These are phyloP conservation scores for Cladosporium phlei DNA, from an alignment of 2,329 filamentous ascomycete genomes.

Conservation along the genomic window DNA sequence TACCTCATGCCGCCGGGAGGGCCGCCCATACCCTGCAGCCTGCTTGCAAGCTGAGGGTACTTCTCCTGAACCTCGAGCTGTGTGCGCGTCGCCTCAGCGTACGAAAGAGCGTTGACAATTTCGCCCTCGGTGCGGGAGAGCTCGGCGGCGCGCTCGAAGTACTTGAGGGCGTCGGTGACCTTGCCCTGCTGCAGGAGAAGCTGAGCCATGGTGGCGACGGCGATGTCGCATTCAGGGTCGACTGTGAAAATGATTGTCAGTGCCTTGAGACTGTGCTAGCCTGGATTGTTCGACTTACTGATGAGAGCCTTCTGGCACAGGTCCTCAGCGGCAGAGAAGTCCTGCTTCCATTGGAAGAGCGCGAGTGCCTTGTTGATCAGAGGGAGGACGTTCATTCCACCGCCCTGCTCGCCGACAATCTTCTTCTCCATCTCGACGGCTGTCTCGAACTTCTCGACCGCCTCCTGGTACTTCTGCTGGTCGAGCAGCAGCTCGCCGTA, in stretches of 20 bases:
- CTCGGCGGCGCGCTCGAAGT: conserved; percentile 95
- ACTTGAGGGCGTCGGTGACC: conserved; percentile 88
- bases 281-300: conserved; percentile 58
- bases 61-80: conserved; percentile 70
- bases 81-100: conserved; percentile 92
- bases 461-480: conserved; percentile 91
- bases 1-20: conserved; percentile 9
- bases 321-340: conserved; percentile 90
- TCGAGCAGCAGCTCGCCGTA: conserved; percentile 95
- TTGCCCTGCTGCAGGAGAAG: conserved; percentile 96
- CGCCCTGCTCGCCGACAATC: conserved; percentile 63
- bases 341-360: conserved; percentile 97
- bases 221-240: conserved; percentile 97
- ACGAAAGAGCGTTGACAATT: conserved; percentile 92
- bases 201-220: conserved; percentile 97
- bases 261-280: too few relatives aligned
- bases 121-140: conserved; percentile 91
- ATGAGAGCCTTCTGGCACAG: conserved; percentile 96
- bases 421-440: conserved; percentile 99
- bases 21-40: conserved; percentile 43
- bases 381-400: conserved; percentile 95
- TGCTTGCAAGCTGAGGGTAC: conserved; percentile 47
- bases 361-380: conserved; percentile 98
- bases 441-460: conserved; percentile 95
- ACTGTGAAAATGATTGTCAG: conserved; percentile 51